These are phyloP conservation scores for Paecilomyces sp. DNA, from an alignment of 2,329 filamentous ascomycete species.

Conservation along the genomic window DNA sequence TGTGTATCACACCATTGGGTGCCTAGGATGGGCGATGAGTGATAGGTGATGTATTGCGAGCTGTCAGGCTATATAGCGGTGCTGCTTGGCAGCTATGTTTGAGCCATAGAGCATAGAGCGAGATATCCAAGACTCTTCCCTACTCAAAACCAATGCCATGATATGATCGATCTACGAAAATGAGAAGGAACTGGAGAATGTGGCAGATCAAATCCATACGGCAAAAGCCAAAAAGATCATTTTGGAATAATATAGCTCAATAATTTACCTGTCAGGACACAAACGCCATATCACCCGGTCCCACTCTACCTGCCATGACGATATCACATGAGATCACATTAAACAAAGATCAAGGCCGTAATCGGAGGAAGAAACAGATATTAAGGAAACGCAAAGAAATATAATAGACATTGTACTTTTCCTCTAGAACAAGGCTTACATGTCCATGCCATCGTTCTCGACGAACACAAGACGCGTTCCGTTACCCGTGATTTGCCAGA, in stretches of 20 bases:
- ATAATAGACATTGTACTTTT: not conserved
- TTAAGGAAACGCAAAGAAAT: not conserved
- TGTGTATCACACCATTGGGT: too few relatives aligned
- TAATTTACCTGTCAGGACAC: not conserved
- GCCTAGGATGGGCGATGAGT: too few relatives aligned
- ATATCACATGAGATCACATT: not conserved
- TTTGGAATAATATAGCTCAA: not conserved
- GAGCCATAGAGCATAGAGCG: not conserved
- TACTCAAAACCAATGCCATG: not conserved
- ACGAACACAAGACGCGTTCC: constrained; percentile 67
- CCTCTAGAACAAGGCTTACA: not conserved
- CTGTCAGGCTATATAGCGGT: not conserved
- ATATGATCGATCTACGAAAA: not conserved
- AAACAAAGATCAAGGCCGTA: not conserved
- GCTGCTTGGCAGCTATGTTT: not conserved
- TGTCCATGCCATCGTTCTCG: constrained; percentile 39
- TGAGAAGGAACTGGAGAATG: not conserved
- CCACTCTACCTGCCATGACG: not conserved
- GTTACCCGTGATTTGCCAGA: constrained; percentile 71
- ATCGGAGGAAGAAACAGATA: constrained; percentile 4
- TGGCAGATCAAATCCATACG: not conserved
- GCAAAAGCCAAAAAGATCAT: not conserved
- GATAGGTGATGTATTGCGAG: too few relatives aligned
- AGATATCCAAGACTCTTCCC: not conserved
- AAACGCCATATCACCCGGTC: not conserved